These are phyloP conservation scores for Acrocalymma vagum DNA, from an alignment of 2,329 filamentous ascomycete genomes.

Conservation along the genomic window DNA sequence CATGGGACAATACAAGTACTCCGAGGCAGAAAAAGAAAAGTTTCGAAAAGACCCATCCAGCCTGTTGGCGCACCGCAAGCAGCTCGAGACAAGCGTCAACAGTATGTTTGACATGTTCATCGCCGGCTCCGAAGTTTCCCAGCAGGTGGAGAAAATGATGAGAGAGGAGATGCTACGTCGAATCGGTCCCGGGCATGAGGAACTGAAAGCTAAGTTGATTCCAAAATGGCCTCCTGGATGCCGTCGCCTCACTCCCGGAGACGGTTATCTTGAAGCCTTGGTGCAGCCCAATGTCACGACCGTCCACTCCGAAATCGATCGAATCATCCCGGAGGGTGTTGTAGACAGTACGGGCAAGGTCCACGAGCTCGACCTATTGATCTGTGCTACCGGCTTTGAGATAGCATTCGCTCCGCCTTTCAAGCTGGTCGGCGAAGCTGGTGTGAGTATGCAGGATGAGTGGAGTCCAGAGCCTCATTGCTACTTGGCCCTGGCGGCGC, in stretches of 20 bases:
- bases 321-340: constrained; percentile 47
- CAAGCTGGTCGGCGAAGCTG: constrained; percentile 48
- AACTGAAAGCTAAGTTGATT: constrained; percentile 27
- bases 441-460: constrained; percentile 47
- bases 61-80: constrained; percentile 24
- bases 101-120: constrained; percentile 30
- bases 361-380: constrained; percentile 41
- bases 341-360: constrained; percentile 36
- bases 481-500: constrained; percentile 53
- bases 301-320: constrained; percentile 35
- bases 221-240: constrained; percentile 34
- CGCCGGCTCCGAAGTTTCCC: too few relatives aligned
- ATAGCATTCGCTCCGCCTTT: constrained; percentile 54
- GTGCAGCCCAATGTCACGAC: constrained; percentile 38
- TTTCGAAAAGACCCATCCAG: constrained; percentile 39
- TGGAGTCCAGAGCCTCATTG: constrained; percentile 51
- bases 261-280: constrained; percentile 58
- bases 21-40: constrained; percentile 23
- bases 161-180: constrained; percentile 18
- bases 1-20: too few relatives aligned
- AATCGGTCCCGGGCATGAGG: constrained; percentile 23
- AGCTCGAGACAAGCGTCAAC: constrained; percentile 26
- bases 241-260: constrained; percentile 54
- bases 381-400: constrained; percentile 44
- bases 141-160: constrained; percentile 27